phyloP scores from a whole-genome alignment of 805 yeast species.

The Suhomyces sp. region DNA sequence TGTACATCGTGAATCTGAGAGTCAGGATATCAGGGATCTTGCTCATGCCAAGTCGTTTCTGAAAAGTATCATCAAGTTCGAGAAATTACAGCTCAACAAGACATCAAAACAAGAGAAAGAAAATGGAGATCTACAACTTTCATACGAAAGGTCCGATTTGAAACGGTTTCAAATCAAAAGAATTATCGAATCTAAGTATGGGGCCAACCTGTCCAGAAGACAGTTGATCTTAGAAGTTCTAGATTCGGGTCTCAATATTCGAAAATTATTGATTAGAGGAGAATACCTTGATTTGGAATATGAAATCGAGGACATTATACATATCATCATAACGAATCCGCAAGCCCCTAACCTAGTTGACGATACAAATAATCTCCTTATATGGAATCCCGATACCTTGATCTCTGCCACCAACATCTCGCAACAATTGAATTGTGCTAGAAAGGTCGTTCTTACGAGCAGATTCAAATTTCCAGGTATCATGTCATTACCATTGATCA shows the following conservation, averaged over 20 bases:
- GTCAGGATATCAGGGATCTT: constrained; percentile 5
- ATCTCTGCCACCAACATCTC: constrained; percentile 82
- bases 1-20: background rate
- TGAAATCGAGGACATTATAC: constrained; percentile 55
- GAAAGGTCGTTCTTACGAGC: constrained; percentile 64
- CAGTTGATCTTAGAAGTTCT: constrained; percentile 59
- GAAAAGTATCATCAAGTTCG: constrained; percentile 8
- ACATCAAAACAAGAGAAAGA: constrained; percentile 2
- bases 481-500: constrained; percentile 60
- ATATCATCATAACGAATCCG: constrained; percentile 51
- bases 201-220: constrained; percentile 24
- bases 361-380: constrained; percentile 57
- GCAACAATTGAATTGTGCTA: constrained; percentile 67
- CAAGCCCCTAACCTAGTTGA: constrained; percentile 49
- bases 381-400: constrained; percentile 81
- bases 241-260: constrained; percentile 29
- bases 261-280: constrained; percentile 56
- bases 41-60: constrained; percentile 15
- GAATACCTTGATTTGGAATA: constrained; percentile 56
- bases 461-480: constrained; percentile 63
- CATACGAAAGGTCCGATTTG: constrained; percentile 49
- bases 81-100: constrained; percentile 6
- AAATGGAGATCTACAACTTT: constrained; percentile 18
- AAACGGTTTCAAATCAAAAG: constrained; percentile 46
- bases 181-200: constrained; percentile 31